These are phyloP conservation scores for Botrytis tulipae DNA, from an alignment of 2,329 filamentous ascomycete species.

Conservation along the genomic window DNA sequence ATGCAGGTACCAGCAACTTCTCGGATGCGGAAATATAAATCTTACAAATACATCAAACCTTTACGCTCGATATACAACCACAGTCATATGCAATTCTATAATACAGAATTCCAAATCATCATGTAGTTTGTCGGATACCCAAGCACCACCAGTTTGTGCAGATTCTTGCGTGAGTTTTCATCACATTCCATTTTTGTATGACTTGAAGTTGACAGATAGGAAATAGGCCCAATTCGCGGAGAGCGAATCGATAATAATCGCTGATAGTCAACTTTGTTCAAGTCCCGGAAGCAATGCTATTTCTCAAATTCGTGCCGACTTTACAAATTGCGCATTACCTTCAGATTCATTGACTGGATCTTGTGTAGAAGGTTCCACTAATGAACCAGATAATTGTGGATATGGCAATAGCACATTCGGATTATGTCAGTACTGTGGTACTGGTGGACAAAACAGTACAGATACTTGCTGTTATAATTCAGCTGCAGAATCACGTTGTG, in stretches of 20 bases:
- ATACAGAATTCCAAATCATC: conserved; percentile 78
- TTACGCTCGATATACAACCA: conserved; percentile 92
- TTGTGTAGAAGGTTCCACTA: conserved; percentile 74
- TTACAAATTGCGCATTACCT: conserved; percentile 83
- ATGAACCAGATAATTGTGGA: conserved; percentile 86
- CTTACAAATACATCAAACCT: conserved; percentile 74
- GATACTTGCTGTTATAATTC: conserved; percentile 92
- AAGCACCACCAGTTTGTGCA: conserved; percentile 78
- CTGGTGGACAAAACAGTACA: conserved; percentile 83
- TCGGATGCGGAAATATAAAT: conserved; percentile 78
- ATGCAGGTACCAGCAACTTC: conserved; percentile 71
- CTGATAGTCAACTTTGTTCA: conserved; percentile 71
- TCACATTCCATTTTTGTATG: not conserved
- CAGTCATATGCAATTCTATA: conserved; percentile 88
- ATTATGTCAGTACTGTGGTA: conserved; percentile 82
- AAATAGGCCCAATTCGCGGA: conserved; percentile 74
- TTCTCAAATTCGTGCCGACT: conserved; percentile 83
- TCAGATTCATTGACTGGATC: conserved; percentile 71
- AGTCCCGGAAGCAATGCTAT: conserved; percentile 63
- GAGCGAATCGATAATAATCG: conserved; percentile 81
- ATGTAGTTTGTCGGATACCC: conserved; percentile 64
- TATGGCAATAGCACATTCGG: conserved; percentile 70
- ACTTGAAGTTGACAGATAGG: conserved; percentile 36
- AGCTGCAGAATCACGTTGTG: conserved; percentile 70
- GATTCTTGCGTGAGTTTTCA: conserved; percentile 71